Base-by-base conservation (phyloP, 169 alveolate genomes). In the Plasmodium relictum region DNA sequence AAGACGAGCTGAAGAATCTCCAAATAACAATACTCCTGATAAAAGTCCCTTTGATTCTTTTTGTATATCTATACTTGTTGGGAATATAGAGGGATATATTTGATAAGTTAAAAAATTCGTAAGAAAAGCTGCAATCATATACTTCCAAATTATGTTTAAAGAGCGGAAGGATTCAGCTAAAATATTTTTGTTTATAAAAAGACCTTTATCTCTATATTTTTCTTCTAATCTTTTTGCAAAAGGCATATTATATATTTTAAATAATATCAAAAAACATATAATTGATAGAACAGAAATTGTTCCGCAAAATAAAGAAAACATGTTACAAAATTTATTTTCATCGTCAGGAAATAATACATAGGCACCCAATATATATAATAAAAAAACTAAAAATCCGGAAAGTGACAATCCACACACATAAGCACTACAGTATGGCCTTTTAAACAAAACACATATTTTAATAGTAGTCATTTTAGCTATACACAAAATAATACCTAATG, bases 351-450 rank as follows among this genome's bases (percentile, higher is more conserved):
- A 72, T 9, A 72, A 72, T 41, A 72, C 86, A 72, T 72, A 72
- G 0, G 86, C 86, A 16, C 86, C 86, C 6, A 72, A 42, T n/a
- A 72, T 54, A 62, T 72, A 72, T 59, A 72, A 20, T 26, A 72
- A 10, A 39, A 72, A 72, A 1, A 72, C 86, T 14, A 72, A 26
- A 72, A 72, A 72, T 52, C 86, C 86, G 4, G 86, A 72, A 4
- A 44, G 20, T 4, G 86, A 72, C 22, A 72, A 72, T n/a, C 86
- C 86, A 44, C 86, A 72, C 7, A 72, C 86, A 42, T 72, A 72
- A 10, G 86, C 86, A 26, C 70, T 72, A 22, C 86, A 72, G 22
- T 72, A 72, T 5, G 45, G 59, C 9, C 52, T 50, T 72, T 58
- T 26, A 44, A 72, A 72, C 56, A 72, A 62, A 16, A 72, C 86